Evolutionary conservation across 1,284 basidiomycete species (phyloP), one percentile per base, ranked within the genome.

Genomic region (Takashimella tepidaria): DNA sequence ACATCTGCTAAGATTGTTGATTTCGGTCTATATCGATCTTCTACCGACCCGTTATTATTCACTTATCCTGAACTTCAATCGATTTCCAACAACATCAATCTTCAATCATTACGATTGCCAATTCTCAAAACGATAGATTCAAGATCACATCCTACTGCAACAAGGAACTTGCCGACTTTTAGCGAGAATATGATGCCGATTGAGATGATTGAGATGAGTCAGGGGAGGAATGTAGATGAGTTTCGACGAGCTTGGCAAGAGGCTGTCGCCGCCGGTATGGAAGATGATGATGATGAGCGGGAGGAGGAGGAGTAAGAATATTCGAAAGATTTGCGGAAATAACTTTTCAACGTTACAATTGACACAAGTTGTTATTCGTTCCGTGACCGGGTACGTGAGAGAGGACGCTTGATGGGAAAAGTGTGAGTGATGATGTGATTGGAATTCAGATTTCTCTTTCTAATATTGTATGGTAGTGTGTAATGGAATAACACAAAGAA

Each of bases 151-250:
- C 87, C 84, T 1, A 81, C 79, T 2, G 85, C 82, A 0, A 80
- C 76, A 26, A 77, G 80, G 49, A 88, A 83, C 58, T 82, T 83
- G 2, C 89, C 92, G 1, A 79, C 82, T 1, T 81, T 91, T 67
- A 86, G 88, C 60, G 86, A 89, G 65, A 97, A 96, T 69, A 95
- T 95, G 88, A 80, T 95, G 16, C 95, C 93, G 2, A 80, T 89
- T 41, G 93, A 98, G 67, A 87, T 89, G 12, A 77, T 96, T 20
- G 82, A 81, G 50, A 75, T 95, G 67, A 86, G 88, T 62, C 81
- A 81, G 50, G 92, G 91, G 2, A 79, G 81, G 47, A 82, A 81
- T 59, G 80, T 92, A 27, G 79, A 80, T 37, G 85, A 88, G 56
- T 93, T 96, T 70, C 81, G 61, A 43, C 56, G 63, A 41, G 69